A percentile compares a stretch with the other conserved stretches of the same genome.
Evolutionary conservation across 2,329 filamentous ascomycete genomes (phyloP).

Genomic region (Cladosporium sp.): DNA sequence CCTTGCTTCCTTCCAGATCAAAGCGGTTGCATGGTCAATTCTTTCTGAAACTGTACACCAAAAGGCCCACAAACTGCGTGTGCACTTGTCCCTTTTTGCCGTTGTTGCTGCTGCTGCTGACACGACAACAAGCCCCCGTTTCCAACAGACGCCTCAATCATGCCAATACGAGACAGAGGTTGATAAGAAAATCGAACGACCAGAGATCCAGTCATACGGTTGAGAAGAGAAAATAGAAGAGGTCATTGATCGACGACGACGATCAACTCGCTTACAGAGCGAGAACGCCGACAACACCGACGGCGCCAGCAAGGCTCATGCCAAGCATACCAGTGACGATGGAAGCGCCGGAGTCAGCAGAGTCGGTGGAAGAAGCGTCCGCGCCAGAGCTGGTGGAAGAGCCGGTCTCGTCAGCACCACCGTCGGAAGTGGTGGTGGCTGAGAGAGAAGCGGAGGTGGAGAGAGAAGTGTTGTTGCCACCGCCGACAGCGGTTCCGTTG

Average conservation of each 20-base stretch:
- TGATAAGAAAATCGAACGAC: no score
- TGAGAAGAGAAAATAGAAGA: neutral
- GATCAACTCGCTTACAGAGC: slow-evolving; percentile 32
- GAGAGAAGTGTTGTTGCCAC: slow-evolving; percentile 15
- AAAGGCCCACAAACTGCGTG: no score
- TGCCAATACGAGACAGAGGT: no score
- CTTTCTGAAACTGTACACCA: no score
- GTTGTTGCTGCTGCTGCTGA: no score
- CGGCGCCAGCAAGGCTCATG: slow-evolving; percentile 36
- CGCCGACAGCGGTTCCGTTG: slow-evolving; percentile 13
- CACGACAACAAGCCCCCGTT: no score
- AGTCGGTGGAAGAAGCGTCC: slow-evolving; percentile 14
- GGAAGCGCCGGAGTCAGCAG: slow-evolving; percentile 23
- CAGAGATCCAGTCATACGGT: no score
- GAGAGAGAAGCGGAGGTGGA: neutral
- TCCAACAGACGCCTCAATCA: no score
- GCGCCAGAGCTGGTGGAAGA: slow-evolving; percentile 15
- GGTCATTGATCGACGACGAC: no score
- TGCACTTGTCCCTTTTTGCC: no score
- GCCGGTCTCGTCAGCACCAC: neutral
- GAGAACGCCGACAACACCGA: slow-evolving; percentile 41
- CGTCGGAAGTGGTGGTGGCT: neutral
- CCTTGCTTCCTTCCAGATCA: no score
- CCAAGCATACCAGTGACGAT: slow-evolving; percentile 36
- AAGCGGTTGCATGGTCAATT: no score